phyloP scores from a whole-genome alignment of 1,284 basidiomycete species.

The Marasmius tenuissimus region DNA sequence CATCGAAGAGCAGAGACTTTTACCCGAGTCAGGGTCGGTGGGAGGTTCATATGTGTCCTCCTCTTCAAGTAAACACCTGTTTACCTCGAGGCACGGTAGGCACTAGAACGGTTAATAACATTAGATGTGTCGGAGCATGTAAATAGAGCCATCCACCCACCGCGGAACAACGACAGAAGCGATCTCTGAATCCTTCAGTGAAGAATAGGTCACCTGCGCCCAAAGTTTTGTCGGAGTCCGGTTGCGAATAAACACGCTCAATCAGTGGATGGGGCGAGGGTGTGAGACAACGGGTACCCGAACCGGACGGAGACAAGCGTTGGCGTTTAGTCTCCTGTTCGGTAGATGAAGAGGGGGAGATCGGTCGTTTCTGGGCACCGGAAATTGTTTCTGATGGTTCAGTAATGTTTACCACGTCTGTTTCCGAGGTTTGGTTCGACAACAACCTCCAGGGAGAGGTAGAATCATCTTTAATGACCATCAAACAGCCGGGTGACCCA shows the following conservation, averaged over 20 bases:
- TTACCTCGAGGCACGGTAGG: conserved; percentile 45
- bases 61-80: conserved; percentile 66
- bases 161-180: conserved; percentile 70
- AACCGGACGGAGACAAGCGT: conserved; percentile 31
- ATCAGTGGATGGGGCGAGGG: conserved; percentile 44
- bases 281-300: conserved; percentile 43
- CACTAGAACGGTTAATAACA: conserved; percentile 43
- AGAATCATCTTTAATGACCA: conserved; percentile 55
- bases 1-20: conserved; percentile 8
- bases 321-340: conserved; percentile 50
- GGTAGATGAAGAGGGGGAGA: conserved; percentile 36
- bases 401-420: conserved; percentile 21
- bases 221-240: conserved; percentile 26
- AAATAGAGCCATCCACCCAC: conserved; percentile 36
- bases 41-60: conserved; percentile 82
- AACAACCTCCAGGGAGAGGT: conserved; percentile 52
- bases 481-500: conserved; percentile 61
- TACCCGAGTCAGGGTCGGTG: conserved; percentile 78
- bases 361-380: conserved; percentile 49
- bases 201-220: conserved; percentile 73
- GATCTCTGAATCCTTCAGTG: conserved; percentile 64
- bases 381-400: conserved; percentile 21
- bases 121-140: background rate
- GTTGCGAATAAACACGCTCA: conserved; percentile 37
- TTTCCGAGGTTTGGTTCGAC: conserved; percentile 23